A percentile compares a stretch with the other conserved stretches of the same genome.
Conservation (phyloP, 2,329 filamentous ascomycete genomes). For the Lanzia echinophila region DNA sequence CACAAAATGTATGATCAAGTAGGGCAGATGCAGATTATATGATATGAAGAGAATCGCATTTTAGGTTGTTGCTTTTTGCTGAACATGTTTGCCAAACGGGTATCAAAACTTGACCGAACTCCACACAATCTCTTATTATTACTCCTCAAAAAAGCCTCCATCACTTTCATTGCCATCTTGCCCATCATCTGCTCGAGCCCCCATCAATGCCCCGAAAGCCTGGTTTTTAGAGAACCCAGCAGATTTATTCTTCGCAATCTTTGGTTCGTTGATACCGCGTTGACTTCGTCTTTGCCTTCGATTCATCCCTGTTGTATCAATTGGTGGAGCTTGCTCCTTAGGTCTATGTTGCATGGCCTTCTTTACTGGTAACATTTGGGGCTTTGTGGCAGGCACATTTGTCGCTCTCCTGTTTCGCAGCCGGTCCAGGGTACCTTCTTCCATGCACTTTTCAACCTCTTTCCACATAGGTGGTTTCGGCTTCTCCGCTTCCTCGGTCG, state of each 20-base stretch:
- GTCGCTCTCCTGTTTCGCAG: constrained; percentile 23
- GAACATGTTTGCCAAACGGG: constrained; percentile 8
- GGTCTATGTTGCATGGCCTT: constrained; percentile 18
- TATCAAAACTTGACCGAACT: constrained; percentile 7
- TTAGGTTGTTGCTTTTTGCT: not conserved
- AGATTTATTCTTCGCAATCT: constrained; percentile 21
- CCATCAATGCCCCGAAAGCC: constrained; percentile 23
- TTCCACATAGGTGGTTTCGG: constrained; percentile 55
- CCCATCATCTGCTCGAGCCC: constrained; percentile 15
- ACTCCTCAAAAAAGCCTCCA: constrained; percentile 51
- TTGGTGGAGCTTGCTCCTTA: constrained; percentile 4
- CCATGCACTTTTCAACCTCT: constrained; percentile 57
- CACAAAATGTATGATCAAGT: not conserved
- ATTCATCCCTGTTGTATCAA: constrained; percentile 28
- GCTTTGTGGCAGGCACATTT: constrained; percentile 11
- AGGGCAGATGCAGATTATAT: not conserved
- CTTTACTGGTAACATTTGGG: constrained; percentile 13
- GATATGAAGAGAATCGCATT: not conserved
- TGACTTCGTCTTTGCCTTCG: constrained; percentile 27
- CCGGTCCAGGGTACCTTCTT: constrained; percentile 38
- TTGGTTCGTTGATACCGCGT: constrained; percentile 12
- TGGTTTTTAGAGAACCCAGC: constrained; percentile 25
- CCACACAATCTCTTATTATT: constrained; percentile 5
- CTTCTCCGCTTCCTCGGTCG: constrained; percentile 25
- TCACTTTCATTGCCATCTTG: constrained; percentile 43